A percentile compares a stretch with the other conserved stretches of the same genome.
phyloP scores from a whole-genome alignment of 2,329 filamentous ascomycete species.

The Ceratocystis cubensis region DNA sequence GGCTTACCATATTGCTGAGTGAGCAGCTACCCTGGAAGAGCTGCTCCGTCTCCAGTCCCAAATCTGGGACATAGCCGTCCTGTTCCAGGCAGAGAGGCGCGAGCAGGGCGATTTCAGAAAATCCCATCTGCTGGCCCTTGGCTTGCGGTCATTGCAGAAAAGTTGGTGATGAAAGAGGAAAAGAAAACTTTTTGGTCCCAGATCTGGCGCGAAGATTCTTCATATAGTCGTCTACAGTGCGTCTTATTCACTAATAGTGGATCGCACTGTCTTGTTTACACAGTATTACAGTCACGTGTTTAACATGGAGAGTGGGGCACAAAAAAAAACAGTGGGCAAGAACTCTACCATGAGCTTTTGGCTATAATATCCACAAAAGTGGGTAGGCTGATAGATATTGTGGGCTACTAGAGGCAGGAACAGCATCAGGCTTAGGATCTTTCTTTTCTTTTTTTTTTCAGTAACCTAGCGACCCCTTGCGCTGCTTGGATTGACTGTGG shows the following conservation, averaged over 20 bases:
- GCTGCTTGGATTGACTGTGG: not conserved
- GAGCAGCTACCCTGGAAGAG: slow-evolving; percentile 3
- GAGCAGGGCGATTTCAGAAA: not conserved
- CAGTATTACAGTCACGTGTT: slow-evolving; percentile 10
- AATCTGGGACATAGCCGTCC: not conserved
- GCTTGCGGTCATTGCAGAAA: not conserved
- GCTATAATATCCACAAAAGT: not conserved
- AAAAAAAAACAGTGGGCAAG: not conserved
- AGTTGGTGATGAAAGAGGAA: slow-evolving; percentile 9
- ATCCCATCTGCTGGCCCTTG: not conserved
- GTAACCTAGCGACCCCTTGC: not conserved
- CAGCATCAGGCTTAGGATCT: not conserved
- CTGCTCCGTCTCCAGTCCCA: not conserved
- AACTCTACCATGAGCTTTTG: not conserved
- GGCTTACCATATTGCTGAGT: not conserved
- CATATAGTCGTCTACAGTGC: slow-evolving; percentile 16
- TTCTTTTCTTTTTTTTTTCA: not conserved
- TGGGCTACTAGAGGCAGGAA: not conserved
- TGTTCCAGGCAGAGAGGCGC: slow-evolving; percentile 5
- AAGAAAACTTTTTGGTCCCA: slow-evolving; percentile 12
- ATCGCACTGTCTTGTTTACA: slow-evolving; percentile 11
- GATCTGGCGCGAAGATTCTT: slow-evolving; percentile 4
- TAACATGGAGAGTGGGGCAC: not conserved
- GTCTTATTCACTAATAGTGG: not conserved
- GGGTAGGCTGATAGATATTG: not conserved